Conservation (phyloP, 1,284 basidiomycete genomes). For the Pseudozyma pruni region DNA sequence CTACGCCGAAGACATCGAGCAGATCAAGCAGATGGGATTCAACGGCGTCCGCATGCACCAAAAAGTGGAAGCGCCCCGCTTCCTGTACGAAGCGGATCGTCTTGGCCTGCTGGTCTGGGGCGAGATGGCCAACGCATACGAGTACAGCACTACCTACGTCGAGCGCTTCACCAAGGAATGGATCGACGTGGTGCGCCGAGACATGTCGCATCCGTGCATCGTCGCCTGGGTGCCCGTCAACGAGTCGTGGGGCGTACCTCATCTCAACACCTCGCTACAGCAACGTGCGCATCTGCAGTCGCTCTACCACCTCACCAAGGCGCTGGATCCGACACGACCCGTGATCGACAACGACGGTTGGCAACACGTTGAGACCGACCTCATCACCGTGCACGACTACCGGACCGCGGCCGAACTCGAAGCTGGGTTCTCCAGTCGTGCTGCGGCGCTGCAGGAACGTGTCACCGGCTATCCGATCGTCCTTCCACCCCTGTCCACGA, state of each 20-base stretch:
- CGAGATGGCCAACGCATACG: slow-evolving; percentile 55
- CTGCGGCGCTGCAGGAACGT: slow-evolving; percentile 6
- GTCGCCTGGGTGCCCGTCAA: slow-evolving; percentile 54
- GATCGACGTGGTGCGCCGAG: slow-evolving; percentile 43
- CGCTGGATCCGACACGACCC: slow-evolving; percentile 40
- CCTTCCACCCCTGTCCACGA: slow-evolving; percentile 9
- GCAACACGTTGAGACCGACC: slow-evolving; percentile 47
- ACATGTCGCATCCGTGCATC: slow-evolving; percentile 52
- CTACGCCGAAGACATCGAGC: slow-evolving; percentile 33
- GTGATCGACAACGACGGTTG: slow-evolving; percentile 54
- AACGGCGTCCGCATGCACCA: slow-evolving; percentile 53
- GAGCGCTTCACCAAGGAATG: slow-evolving; percentile 48
- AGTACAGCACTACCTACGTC: slow-evolving; percentile 33
- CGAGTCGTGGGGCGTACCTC: slow-evolving; percentile 48
- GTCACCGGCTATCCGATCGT: slow-evolving; percentile 31
- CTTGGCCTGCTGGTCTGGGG: slow-evolving; percentile 53
- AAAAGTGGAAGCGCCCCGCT: slow-evolving; percentile 42
- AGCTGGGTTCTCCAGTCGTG: slow-evolving; percentile 5
- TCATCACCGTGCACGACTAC: slow-evolving; percentile 51
- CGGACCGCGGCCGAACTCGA: slow-evolving; percentile 16
- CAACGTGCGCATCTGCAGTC: slow-evolving; percentile 38
- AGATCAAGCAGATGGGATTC: slow-evolving; percentile 50
- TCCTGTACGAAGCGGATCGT: slow-evolving; percentile 40
- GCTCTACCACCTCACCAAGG: slow-evolving; percentile 47
- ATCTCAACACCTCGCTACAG: slow-evolving; percentile 22